These are phyloP conservation scores for Cryptosporidium baileyi DNA, from an alignment of 169 alveolate species.

Conservation along the genomic window DNA sequence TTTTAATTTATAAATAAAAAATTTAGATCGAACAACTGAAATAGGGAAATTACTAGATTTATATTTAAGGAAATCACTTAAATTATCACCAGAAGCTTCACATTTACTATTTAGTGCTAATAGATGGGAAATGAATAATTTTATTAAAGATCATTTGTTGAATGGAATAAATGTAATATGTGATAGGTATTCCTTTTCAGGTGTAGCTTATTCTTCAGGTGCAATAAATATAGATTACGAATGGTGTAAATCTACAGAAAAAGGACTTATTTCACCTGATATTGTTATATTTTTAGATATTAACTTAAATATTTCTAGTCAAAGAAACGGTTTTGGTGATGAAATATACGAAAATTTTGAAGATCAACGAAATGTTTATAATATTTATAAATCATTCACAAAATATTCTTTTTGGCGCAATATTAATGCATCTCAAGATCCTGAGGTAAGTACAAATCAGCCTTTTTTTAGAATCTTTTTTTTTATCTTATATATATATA, in stretches of 20 bases:
- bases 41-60: conserved; percentile 85
- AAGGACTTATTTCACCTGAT: conserved; percentile 85
- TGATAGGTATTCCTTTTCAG: conserved; percentile 94
- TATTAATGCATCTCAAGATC: conserved; percentile 46
- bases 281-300: conserved; percentile 77
- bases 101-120: conserved; percentile 93
- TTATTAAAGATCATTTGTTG: conserved; percentile 76
- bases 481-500: no score
- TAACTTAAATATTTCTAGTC: conserved; percentile 64
- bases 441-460: conserved; percentile 37
- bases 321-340: conserved; percentile 82
- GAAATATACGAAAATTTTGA: conserved; percentile 83
- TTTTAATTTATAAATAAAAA: neutral
- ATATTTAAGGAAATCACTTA: conserved; percentile 79
- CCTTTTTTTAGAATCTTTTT: no score
- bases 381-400: conserved; percentile 71
- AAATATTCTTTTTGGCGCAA: conserved; percentile 69
- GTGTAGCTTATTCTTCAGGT: conserved; percentile 94
- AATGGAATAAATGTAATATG: conserved; percentile 86
- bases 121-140: conserved; percentile 91
- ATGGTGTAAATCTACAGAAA: conserved; percentile 83
- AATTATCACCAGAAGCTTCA: conserved; percentile 84
- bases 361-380: conserved; percentile 77
- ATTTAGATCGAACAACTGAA: conserved; percentile 36
- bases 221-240: conserved; percentile 80